These are phyloP conservation scores for Plasmodium gallinaceum DNA, from an alignment of 169 alveolate species.

Conservation along the genomic window DNA sequence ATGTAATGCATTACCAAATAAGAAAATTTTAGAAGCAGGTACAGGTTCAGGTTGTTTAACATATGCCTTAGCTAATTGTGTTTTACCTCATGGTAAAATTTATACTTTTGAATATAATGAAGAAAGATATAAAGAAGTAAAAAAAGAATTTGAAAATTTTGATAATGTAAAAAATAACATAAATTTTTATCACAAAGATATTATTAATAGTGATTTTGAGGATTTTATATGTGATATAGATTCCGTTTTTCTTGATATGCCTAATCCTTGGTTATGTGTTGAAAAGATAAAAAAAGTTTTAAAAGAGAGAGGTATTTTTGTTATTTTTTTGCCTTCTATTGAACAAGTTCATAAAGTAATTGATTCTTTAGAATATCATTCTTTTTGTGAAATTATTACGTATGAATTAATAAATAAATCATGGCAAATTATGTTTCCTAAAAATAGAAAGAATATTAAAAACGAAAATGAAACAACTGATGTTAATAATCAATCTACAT, in stretches of 20 bases:
- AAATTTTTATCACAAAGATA: conserved; percentile 84
- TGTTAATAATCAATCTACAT: not conserved
- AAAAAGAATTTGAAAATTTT: conserved; percentile 77
- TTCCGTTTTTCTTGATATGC: conserved; percentile 92
- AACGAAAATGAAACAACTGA: not conserved
- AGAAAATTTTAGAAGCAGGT: conserved; percentile 91
- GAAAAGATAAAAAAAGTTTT: conserved; percentile 83
- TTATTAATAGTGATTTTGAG: conserved; percentile 77
- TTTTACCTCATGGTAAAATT: conserved; percentile 89
- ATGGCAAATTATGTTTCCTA: conserved; percentile 87
- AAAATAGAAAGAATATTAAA: conserved; percentile 11
- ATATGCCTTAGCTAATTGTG: conserved; percentile 88
- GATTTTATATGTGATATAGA: conserved; percentile 81
- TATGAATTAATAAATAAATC: conserved; percentile 90
- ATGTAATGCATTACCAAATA: conserved; percentile 91
- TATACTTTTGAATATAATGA: conserved; percentile 92
- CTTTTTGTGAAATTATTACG: conserved; percentile 84
- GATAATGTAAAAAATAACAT: conserved; percentile 64
- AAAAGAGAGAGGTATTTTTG: conserved; percentile 87
- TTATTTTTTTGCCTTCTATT: conserved; percentile 91
- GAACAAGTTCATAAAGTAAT: conserved; percentile 90
- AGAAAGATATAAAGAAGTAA: conserved; percentile 87
- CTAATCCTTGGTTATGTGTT: conserved; percentile 93
- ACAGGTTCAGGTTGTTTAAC: conserved; percentile 94
- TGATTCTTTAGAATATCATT: conserved; percentile 75